Conservation (phyloP, 371 early-diverging fungal genomes). For the Mortierella polycephala region DNA sequence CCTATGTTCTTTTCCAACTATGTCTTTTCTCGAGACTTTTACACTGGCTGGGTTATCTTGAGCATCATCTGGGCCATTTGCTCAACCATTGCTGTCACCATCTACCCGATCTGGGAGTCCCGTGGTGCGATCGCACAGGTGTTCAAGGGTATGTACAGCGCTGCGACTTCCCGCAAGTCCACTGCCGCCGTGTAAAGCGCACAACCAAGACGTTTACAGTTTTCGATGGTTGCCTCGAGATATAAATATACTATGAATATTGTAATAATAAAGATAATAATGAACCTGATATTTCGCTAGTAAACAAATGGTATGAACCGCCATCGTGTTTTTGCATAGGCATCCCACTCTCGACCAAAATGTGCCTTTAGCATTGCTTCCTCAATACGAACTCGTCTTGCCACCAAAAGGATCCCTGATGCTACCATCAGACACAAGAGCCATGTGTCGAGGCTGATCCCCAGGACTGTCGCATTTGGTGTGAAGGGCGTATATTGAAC, state of each 20-base stretch:
- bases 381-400: background rate
- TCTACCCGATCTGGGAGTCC: constrained; percentile 71
- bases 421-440: background rate
- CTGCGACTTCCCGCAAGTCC: constrained; percentile 12
- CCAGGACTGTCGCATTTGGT: background rate
- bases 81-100: constrained; percentile 63
- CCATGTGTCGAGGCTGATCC: background rate
- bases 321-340: constrained; percentile 4
- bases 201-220: no score
- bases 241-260: no score
- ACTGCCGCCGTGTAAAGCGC: constrained; percentile 23
- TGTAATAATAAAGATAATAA: background rate
- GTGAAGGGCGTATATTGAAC: background rate
- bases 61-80: constrained; percentile 72
- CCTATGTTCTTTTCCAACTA: constrained; percentile 74
- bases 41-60: constrained; percentile 75
- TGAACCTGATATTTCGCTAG: background rate
- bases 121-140: constrained; percentile 58
- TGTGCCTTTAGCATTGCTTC: constrained; percentile 8
- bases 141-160: constrained; percentile 49
- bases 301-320: constrained; percentile 13
- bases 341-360: constrained; percentile 11
- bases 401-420: background rate
- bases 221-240: no score
- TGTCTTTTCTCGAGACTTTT: constrained; percentile 71